Evolutionary conservation across 306 rosid species (phyloP), one percentile per base, ranked within the genome.

Genomic region (Corylus americana): DNA sequence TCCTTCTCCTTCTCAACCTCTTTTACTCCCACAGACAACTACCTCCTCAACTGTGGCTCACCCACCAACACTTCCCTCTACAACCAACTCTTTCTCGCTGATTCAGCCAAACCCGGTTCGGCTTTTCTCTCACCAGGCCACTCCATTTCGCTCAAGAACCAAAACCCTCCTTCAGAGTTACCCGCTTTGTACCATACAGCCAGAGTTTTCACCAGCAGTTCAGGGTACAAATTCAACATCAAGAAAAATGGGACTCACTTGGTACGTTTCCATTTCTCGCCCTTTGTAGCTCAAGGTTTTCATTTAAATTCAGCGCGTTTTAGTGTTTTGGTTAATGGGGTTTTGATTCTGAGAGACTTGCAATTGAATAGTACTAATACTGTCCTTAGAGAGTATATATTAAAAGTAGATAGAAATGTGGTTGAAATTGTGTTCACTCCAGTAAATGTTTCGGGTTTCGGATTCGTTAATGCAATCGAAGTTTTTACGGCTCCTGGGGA

Each of bases 11-110:
- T 69, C 67, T 84, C 93, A 10, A n/a, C 82, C 78, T 80, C 88
- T 44, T 91, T 96, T 85, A 82, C 81, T 82, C 98, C 98, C 57
- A 31, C 44, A 45, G 98, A 96, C 55, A 88, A 89, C 81, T 90
- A 83, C 78, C 94, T 96, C 10, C 77, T 96, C 86, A 96, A 81
- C 84, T 93, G 96, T 81, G 98, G 99, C 78, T 88, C 98, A 39
- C 64, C 82, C 74, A 77, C 63, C 85, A 93, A 91, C 86, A 75
- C 75, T 77, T 79, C 94, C 8, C 74, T 79, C 82, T 83, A 83
- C 84, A 86, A 83, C 81, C 81, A 93, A 37, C 47, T 81, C 81
- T 96, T 96, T 82, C 14, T 67, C 14, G 84, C 86, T 17, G 97
- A 93, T 79, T 83, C 87, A 35, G 50, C 88, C 11, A 55, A 80